Percentiles rank a stretch among this genome's conserved stretches.
Conservation (phyloP, 352 stramenopile species). For the Thalassiosira delicatula region DNA sequence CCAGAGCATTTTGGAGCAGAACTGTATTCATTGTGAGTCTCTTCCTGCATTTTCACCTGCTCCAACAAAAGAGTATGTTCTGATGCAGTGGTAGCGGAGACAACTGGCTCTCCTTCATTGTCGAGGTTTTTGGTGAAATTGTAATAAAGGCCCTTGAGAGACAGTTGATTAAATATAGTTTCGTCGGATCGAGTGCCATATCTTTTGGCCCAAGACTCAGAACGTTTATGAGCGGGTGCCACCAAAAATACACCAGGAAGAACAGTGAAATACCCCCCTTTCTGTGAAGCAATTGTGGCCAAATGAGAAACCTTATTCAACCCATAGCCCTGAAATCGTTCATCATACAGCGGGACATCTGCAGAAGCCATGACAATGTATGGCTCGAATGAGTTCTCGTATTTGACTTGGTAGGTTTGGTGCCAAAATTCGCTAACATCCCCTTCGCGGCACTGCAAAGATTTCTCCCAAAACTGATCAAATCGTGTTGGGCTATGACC, state of each 20-base stretch:
- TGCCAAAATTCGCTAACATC: conserved; percentile 13
- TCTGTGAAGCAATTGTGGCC: conserved; percentile 4
- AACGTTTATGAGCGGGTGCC: conserved; percentile 28
- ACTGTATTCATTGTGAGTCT: conserved; percentile 8
- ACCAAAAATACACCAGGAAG: conserved; percentile 38
- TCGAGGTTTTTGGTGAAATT: conserved; percentile 24
- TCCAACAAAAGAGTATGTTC: background rate
- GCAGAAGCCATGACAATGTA: conserved; percentile 37
- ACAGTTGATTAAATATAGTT: conserved; percentile 18
- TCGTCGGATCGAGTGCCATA: conserved; percentile 28
- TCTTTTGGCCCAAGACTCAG: conserved; percentile 33
- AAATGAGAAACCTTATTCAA: conserved; percentile 52
- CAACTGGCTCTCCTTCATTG: conserved; percentile 8
- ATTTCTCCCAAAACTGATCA: conserved; percentile 24
- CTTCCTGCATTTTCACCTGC: background rate
- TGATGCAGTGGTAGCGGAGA: conserved; percentile 12
- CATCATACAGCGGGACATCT: conserved; percentile 36
- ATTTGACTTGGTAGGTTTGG: conserved; percentile 27
- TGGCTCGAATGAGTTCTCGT: conserved; percentile 40
- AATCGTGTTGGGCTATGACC: conserved; percentile 44
- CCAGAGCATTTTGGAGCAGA: background rate
- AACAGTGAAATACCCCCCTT: conserved; percentile 22
- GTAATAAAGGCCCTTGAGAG: conserved; percentile 36
- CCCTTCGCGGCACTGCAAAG: background rate
- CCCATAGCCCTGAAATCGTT: conserved; percentile 46